A percentile compares a stretch with the other conserved stretches of the same genome.
Conservation (phyloP, 2,329 filamentous ascomycete genomes). For the Teratosphaeria zuluensis region DNA sequence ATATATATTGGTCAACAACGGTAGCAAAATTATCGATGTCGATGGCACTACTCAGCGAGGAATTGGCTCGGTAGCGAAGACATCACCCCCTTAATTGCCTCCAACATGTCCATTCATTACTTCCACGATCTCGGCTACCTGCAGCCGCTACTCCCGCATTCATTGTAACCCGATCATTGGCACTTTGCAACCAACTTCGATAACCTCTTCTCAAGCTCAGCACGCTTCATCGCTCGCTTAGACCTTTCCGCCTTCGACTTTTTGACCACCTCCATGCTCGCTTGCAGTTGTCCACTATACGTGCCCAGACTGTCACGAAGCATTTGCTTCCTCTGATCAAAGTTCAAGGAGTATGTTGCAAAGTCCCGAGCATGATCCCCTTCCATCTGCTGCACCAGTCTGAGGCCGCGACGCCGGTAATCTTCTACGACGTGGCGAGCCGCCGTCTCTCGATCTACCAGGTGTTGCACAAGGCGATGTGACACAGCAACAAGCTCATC, state of each 20-base stretch:
- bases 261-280: conserved; percentile 4
- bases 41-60: not conserved
- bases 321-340: conserved; percentile 15
- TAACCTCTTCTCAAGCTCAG: conserved; percentile 1
- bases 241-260: conserved; percentile 4
- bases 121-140: not conserved
- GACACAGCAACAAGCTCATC: conserved; percentile 31
- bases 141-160: not conserved
- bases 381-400: conserved; percentile 35
- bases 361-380: conserved; percentile 31
- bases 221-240: not conserved
- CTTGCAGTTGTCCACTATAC: conserved; percentile 9
- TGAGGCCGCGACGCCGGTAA: conserved; percentile 35
- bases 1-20: too few species aligned
- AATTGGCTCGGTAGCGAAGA: not conserved
- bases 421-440: conserved; percentile 34
- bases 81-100: not conserved
- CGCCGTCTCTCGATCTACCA: conserved; percentile 38
- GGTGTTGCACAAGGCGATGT: conserved; percentile 34
- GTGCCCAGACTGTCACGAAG: conserved; percentile 3
- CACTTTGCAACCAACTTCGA: conserved; percentile 1
- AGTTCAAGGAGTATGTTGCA: conserved; percentile 12
- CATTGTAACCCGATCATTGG: not conserved
- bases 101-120: not conserved
- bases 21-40: too few species aligned